These are phyloP conservation scores for Ceraceosorus guamensis DNA, from an alignment of 1,284 basidiomycete genomes.

Conservation along the genomic window DNA sequence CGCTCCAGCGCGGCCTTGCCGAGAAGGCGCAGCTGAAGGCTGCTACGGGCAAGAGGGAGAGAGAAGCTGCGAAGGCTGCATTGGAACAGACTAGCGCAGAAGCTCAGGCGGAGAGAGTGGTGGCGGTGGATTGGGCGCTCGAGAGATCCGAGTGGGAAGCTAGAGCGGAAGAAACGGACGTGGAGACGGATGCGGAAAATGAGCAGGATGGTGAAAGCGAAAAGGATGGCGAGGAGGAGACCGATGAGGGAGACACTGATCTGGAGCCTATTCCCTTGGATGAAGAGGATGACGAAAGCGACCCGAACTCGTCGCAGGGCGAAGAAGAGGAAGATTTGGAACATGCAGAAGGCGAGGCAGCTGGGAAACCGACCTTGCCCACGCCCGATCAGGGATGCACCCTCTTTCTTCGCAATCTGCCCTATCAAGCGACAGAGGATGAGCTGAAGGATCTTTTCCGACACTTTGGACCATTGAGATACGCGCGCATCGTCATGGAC, in stretches of 20 bases:
- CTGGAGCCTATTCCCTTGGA: conserved; percentile 49
- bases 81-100: conserved; percentile 22
- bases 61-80: conserved; percentile 57
- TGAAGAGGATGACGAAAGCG: conserved; percentile 47
- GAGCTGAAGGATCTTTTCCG: conserved; percentile 44
- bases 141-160: conserved; percentile 88
- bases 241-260: conserved; percentile 34
- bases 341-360: conserved; percentile 29
- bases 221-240: conserved; percentile 29
- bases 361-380: conserved; percentile 26
- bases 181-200: conserved; percentile 55
- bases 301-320: conserved; percentile 9
- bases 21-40: conserved; percentile 60
- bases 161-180: conserved; percentile 51
- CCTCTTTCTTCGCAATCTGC: conserved; percentile 87
- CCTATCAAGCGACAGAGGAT: conserved; percentile 63
- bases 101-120: conserved; percentile 57
- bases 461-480: conserved; percentile 82
- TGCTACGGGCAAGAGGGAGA: conserved; percentile 59
- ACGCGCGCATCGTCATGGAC: conserved; percentile 87
- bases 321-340: conserved; percentile 50
- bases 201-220: conserved; percentile 36
- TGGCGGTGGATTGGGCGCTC: conserved; percentile 94
- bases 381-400: conserved; percentile 62
- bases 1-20: conserved; percentile 63